Percentiles rank a stretch among this genome's conserved stretches.
phyloP scores from a whole-genome alignment of 176 grass and related monocot species.

The Poa annua region DNA sequence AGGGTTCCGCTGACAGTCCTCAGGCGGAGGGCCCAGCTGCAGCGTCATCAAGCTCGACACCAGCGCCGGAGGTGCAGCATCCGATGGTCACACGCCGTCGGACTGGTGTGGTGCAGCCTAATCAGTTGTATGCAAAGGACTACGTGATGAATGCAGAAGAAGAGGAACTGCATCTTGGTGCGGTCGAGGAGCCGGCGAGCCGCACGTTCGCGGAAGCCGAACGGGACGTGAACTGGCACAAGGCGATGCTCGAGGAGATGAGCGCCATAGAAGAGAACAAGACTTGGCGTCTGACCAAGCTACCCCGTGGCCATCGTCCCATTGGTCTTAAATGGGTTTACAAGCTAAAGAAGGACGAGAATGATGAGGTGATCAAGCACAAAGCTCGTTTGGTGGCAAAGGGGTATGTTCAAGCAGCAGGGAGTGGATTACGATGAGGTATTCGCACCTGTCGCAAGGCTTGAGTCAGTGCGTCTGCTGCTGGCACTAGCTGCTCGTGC shows the following conservation, averaged over 20 bases:
- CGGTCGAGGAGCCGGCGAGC: too few species aligned
- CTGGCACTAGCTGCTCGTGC: neutral
- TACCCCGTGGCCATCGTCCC: neutral
- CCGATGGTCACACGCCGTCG: too few species aligned
- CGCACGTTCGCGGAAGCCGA: too few species aligned
- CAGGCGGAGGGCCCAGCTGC: too few species aligned
- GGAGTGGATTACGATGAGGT: neutral
- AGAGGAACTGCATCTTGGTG: too few species aligned
- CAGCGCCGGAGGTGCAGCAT: too few species aligned
- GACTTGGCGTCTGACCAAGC: neutral
- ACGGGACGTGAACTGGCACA: fast-evolving
- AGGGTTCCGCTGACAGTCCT: too few species aligned
- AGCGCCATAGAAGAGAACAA: neutral
- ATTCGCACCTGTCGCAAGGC: too few species aligned
- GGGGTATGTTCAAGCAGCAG: neutral
- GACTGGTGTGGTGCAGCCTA: too few species aligned
- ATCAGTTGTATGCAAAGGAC: too few species aligned
- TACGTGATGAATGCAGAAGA: too few species aligned
- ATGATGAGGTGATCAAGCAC: neutral
- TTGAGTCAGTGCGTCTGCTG: neutral
- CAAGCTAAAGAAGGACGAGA: neutral
- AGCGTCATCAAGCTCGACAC: too few species aligned
- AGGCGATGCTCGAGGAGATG: neutral
- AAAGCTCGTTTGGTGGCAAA: neutral
- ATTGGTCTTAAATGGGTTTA: neutral